Evolutionary conservation across 345 rosid species (phyloP).

Genomic region (Populus deltoides): DNA sequence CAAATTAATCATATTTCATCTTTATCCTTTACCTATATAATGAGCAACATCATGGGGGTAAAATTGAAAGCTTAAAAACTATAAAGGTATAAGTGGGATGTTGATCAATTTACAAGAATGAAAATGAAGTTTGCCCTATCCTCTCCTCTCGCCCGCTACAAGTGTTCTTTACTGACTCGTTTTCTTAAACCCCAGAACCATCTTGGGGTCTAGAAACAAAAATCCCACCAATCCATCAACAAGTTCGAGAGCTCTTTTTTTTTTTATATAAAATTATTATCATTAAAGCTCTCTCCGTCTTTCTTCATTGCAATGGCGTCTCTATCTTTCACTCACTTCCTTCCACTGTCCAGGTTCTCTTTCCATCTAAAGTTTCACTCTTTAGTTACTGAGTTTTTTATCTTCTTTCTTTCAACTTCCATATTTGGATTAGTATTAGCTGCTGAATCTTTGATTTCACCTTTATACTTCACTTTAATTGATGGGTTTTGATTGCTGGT

Average conservation of each 20-base stretch:
- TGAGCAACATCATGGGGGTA: too few relatives aligned
- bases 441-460: background rate
- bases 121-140: background rate
- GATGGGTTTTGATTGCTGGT: background rate
- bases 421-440: background rate
- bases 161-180: background rate
- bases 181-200: background rate
- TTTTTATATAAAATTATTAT: too few relatives aligned
- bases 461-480: background rate
- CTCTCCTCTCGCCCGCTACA: background rate
- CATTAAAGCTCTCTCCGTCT: too few relatives aligned
- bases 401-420: background rate
- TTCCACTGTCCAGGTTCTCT: slow-evolving; percentile 61
- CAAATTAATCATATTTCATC: too few relatives aligned
- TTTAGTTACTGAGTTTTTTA: slow-evolving; percentile 1
- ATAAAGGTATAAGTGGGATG: too few relatives aligned
- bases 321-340: slow-evolving; percentile 56
- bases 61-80: too few relatives aligned
- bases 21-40: too few relatives aligned
- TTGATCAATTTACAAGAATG: too few relatives aligned
- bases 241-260: background rate
- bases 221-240: background rate
- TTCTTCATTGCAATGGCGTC: slow-evolving; percentile 44
- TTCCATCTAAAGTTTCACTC: slow-evolving; percentile 15
- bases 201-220: background rate